Evolutionary conservation across 805 yeast genomes (phyloP).

Genomic region (Kregervanrija pseudodelftensis): DNA sequence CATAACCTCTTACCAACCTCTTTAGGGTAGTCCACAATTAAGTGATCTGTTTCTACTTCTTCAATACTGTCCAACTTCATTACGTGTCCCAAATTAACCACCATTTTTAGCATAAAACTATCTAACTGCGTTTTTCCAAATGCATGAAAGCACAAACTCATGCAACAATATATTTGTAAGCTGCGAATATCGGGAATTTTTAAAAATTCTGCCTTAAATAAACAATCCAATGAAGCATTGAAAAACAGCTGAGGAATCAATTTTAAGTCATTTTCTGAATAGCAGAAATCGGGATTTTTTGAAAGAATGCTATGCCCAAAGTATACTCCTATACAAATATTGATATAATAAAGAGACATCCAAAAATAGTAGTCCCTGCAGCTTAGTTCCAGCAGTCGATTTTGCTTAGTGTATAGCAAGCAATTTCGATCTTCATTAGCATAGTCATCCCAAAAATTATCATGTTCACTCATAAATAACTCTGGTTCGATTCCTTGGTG

Average conservation of each 20-base stretch:
- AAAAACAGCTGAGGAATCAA: conserved; percentile 3
- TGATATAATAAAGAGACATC: conserved; percentile 5
- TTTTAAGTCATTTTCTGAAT: neutral
- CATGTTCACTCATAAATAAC: conserved; percentile 4
- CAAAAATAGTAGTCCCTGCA: conserved; percentile 7
- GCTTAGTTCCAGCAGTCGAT: neutral
- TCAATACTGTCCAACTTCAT: neutral
- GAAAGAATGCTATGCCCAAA: conserved; percentile 3
- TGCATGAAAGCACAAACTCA: conserved; percentile 8
- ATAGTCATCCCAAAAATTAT: conserved; percentile 1
- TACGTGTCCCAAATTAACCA: neutral
- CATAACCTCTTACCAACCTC: conserved; percentile 6
- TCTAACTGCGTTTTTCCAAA: conserved; percentile 3
- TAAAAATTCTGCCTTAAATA: conserved; percentile 7
- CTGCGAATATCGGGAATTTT: conserved; percentile 6
- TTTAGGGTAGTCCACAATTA: neutral
- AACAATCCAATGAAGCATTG: conserved; percentile 5
- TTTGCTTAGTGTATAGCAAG: neutral
- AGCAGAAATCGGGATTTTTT: neutral
- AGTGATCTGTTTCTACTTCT: neutral
- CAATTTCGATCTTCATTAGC: neutral
- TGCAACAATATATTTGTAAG: conserved; percentile 5
- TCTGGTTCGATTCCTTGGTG: conserved; percentile 4
- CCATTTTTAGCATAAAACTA: conserved; percentile 1
- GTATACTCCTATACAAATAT: conserved; percentile 4